phyloP scores from a whole-genome alignment of 306 rosid species.

The Acacia confusa region DNA sequence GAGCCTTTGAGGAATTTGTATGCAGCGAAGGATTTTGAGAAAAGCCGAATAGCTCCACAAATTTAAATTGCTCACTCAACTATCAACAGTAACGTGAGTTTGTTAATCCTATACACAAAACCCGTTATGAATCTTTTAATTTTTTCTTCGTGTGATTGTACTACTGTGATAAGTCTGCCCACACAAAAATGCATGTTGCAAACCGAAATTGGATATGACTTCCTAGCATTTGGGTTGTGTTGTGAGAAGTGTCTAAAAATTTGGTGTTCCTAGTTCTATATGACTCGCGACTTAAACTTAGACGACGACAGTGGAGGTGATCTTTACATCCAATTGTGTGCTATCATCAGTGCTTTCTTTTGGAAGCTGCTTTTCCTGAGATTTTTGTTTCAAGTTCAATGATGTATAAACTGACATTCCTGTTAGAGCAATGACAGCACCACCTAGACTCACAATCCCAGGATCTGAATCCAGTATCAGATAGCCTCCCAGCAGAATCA shows the following conservation, averaged over 20 bases:
- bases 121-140: neutral
- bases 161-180: conserved; percentile 20
- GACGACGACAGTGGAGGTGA: conserved; percentile 28
- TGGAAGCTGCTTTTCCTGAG: conserved; percentile 46
- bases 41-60: neutral
- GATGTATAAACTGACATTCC: conserved; percentile 45
- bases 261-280: neutral
- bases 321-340: conserved; percentile 38
- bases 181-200: conserved; percentile 17
- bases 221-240: neutral
- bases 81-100: neutral
- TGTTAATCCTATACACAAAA: neutral
- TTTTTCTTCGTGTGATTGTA: neutral
- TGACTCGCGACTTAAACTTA: conserved; percentile 1
- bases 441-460: conserved; percentile 49
- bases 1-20: neutral
- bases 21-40: neutral
- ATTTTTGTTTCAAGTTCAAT: conserved; percentile 33
- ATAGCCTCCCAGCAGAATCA: conserved; percentile 59
- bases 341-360: conserved; percentile 37
- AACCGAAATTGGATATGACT: conserved; percentile 14
- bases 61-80: neutral
- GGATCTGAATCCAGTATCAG: conserved; percentile 45
- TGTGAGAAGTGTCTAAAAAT: conserved; percentile 3
- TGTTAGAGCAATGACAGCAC: conserved; percentile 44